phyloP scores from a whole-genome alignment of 257 asterid genomes.

The Lithospermum erythrorhizon region DNA sequence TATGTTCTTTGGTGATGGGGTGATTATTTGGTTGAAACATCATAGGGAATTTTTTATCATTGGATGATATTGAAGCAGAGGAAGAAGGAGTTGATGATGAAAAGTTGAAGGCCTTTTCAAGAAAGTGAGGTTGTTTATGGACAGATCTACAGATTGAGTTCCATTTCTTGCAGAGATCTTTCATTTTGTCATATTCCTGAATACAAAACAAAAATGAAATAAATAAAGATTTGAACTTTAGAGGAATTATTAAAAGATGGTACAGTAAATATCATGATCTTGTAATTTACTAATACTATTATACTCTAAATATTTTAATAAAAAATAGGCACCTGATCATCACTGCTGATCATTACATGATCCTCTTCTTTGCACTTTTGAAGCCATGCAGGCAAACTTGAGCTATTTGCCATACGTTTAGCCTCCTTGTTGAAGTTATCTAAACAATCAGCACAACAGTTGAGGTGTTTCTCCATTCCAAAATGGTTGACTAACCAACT shows the following conservation, averaged over 20 bases:
- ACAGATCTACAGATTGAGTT: conserved; percentile 41
- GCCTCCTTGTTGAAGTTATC: conserved; percentile 37
- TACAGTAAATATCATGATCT: background rate
- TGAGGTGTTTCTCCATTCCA: conserved; percentile 20
- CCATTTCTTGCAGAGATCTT: conserved; percentile 46
- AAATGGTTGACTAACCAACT: conserved; percentile 12
- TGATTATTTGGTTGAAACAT: conserved; percentile 7
- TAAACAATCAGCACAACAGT: conserved; percentile 39
- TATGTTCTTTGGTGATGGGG: conserved; percentile 4
- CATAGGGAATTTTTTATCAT: conserved; percentile 21
- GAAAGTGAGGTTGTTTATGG: conserved; percentile 26
- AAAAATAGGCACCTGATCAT: conserved; percentile 37
- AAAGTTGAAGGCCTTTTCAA: conserved; percentile 35
- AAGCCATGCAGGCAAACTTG: conserved; percentile 72
- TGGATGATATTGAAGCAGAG: conserved; percentile 32
- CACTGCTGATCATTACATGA: conserved; percentile 11
- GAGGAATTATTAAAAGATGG: background rate
- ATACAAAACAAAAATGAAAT: conserved; percentile 6
- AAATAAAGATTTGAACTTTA: conserved; percentile 8
- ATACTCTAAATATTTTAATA: background rate
- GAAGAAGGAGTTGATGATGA: conserved; percentile 46
- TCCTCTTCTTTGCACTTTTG: conserved; percentile 40
- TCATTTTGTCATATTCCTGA: conserved; percentile 29
- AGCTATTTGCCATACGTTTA: conserved; percentile 20
- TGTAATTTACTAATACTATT: no score